phyloP scores from a whole-genome alignment of 148 eudicot genomes.

The Suaeda aralocaspica region DNA sequence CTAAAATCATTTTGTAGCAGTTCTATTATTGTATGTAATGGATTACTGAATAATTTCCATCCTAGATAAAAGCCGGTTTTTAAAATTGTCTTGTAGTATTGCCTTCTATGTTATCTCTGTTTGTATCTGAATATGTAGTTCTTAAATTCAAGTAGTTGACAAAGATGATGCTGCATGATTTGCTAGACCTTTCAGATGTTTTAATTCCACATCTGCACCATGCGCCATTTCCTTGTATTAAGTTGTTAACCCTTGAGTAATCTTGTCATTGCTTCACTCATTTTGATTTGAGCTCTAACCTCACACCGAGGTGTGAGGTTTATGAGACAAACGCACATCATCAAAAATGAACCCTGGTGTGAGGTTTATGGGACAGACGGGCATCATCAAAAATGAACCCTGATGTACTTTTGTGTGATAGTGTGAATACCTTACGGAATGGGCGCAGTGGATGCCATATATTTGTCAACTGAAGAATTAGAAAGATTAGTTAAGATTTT shows the following conservation, averaged over 20 bases:
- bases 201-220: not conserved
- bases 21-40: slow-evolving; percentile 21
- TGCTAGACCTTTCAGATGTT: not conserved
- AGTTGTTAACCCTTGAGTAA: no score
- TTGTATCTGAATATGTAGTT: not conserved
- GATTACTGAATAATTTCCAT: not conserved
- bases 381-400: no score
- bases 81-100: not conserved
- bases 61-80: not conserved
- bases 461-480: not conserved
- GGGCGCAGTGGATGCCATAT: not conserved
- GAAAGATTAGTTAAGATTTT: not conserved
- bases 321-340: no score
- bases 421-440: not conserved
- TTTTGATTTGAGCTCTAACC: no score
- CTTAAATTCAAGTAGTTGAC: not conserved
- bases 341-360: no score
- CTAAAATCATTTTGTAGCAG: not conserved
- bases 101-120: not conserved
- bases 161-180: not conserved
- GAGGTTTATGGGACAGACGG: no score
- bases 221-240: no score
- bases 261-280: no score
- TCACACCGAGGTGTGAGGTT: no score
- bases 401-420: no score